These are phyloP conservation scores for Sungouiella blattae DNA, from an alignment of 805 yeast genomes.

Conservation along the genomic window DNA sequence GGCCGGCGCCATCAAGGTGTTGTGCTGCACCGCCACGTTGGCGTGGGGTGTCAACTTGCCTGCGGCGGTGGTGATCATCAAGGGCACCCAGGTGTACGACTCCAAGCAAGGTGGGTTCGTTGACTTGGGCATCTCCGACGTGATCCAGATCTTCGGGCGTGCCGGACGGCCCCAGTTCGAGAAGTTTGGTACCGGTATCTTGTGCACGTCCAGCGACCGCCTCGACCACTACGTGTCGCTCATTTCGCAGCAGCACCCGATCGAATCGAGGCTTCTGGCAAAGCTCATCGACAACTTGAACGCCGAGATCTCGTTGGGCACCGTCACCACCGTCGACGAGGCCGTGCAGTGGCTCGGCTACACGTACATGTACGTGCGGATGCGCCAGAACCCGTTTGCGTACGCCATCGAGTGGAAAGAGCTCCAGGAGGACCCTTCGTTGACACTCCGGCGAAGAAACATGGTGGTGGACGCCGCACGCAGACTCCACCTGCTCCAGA, in stretches of 20 bases:
- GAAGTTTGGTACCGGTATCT: constrained; percentile 84
- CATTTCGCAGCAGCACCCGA: constrained; percentile 92
- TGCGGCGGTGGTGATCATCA: constrained; percentile 94
- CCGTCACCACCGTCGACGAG: constrained; percentile 90
- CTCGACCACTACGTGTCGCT: constrained; percentile 86
- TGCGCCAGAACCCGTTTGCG: constrained; percentile 89
- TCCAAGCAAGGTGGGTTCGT: constrained; percentile 91
- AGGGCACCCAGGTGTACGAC: constrained; percentile 95
- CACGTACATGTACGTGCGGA: constrained; percentile 88
- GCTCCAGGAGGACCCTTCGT: constrained; percentile 74
- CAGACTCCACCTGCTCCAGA: constrained; percentile 78
- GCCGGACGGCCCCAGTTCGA: constrained; percentile 99
- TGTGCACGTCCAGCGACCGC: constrained; percentile 78
- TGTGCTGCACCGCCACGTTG: constrained; percentile 93
- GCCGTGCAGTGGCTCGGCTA: constrained; percentile 98
- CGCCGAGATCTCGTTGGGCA: constrained; percentile 94
- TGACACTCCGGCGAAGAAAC: constrained; percentile 67
- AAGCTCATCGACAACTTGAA: constrained; percentile 88
- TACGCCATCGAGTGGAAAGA: constrained; percentile 91
- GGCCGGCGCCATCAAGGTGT: constrained; percentile 79
- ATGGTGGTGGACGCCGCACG: constrained; percentile 81
- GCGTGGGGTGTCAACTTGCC: constrained; percentile 99
- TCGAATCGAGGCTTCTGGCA: constrained; percentile 76
- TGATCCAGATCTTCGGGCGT: constrained; percentile 96
- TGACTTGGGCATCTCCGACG: constrained; percentile 94